phyloP scores from a whole-genome alignment of 352 stramenopile species.

The Achlya hypogyna region DNA sequence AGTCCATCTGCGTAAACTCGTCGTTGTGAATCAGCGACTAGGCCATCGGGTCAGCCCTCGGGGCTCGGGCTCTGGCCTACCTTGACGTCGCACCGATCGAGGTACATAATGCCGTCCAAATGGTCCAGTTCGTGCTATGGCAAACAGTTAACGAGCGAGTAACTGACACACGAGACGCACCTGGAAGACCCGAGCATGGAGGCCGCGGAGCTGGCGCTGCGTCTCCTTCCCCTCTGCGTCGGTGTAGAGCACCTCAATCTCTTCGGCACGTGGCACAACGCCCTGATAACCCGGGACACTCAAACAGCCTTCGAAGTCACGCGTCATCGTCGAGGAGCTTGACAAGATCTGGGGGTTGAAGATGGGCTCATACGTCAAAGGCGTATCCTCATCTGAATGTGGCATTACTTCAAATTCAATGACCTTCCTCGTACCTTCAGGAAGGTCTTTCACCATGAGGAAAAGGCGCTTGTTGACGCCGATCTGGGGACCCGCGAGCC shows the following conservation, averaged over 20 bases:
- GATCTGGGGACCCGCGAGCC: slow-evolving; percentile 66
- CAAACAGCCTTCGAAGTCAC: slow-evolving; percentile 80
- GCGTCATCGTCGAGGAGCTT: slow-evolving; percentile 37
- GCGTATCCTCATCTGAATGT: slow-evolving; percentile 27
- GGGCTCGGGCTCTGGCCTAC: neutral
- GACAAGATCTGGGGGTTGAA: slow-evolving; percentile 68
- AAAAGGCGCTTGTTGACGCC: slow-evolving; percentile 74
- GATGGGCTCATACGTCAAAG: slow-evolving; percentile 48
- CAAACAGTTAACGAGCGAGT: neutral
- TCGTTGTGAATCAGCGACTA: slow-evolving; percentile 52
- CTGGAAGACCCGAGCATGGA: slow-evolving; percentile 45
- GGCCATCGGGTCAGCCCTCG: neutral
- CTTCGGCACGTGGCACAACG: slow-evolving; percentile 45
- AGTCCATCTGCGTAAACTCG: slow-evolving; percentile 63
- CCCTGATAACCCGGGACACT: slow-evolving; percentile 75
- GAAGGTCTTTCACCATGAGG: slow-evolving; percentile 64
- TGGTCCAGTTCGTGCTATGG: slow-evolving; percentile 17
- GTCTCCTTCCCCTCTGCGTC: slow-evolving; percentile 39
- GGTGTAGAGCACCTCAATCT: slow-evolving; percentile 61
- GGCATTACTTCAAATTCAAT: slow-evolving; percentile 28
- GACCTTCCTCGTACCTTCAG: slow-evolving; percentile 26
- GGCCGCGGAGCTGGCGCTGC: slow-evolving; percentile 52
- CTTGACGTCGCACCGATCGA: slow-evolving; percentile 13
- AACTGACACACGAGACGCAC: neutral
- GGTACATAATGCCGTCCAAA: slow-evolving; percentile 20